A percentile compares a stretch with the other conserved stretches of the same genome.
These are phyloP conservation scores for Lentinula detonsa DNA, from an alignment of 768 basidiomycete species.

Conservation along the genomic window DNA sequence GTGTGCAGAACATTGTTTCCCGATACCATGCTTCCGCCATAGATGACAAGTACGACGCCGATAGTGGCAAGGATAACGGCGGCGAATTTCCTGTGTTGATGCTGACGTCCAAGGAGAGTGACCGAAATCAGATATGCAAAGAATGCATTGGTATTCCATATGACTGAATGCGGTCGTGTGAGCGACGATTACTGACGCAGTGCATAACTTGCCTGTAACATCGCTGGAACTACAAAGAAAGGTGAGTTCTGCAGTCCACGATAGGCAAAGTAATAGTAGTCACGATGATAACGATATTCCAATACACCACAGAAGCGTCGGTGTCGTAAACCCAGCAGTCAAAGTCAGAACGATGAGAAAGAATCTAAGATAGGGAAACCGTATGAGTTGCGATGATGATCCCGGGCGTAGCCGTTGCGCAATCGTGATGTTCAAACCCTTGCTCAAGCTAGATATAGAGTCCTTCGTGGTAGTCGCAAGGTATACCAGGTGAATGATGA, in stretches of 20 bases:
- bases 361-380: background rate
- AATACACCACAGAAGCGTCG: background rate
- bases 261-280: background rate
- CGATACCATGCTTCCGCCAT: background rate
- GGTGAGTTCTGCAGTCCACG: too few species aligned
- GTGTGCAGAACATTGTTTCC: background rate
- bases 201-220: background rate
- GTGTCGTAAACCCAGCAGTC: background rate
- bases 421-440: background rate
- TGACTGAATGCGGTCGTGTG: background rate
- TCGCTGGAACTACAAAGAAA: background rate
- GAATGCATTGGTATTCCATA: constrained; percentile 1
- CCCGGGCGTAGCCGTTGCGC: background rate
- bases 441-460: background rate
- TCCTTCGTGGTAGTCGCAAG: background rate
- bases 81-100: background rate
- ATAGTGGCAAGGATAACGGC: background rate
- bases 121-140: background rate
- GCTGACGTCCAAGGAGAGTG: background rate
- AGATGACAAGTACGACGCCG: background rate
- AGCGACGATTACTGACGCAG: background rate
- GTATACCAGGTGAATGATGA: background rate
- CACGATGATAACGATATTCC: background rate
- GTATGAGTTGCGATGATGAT: background rate
- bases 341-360: background rate